These are phyloP conservation scores for Pyrenula massariospora DNA, from an alignment of 495 filamentous ascomycete genomes.

Conservation along the genomic window DNA sequence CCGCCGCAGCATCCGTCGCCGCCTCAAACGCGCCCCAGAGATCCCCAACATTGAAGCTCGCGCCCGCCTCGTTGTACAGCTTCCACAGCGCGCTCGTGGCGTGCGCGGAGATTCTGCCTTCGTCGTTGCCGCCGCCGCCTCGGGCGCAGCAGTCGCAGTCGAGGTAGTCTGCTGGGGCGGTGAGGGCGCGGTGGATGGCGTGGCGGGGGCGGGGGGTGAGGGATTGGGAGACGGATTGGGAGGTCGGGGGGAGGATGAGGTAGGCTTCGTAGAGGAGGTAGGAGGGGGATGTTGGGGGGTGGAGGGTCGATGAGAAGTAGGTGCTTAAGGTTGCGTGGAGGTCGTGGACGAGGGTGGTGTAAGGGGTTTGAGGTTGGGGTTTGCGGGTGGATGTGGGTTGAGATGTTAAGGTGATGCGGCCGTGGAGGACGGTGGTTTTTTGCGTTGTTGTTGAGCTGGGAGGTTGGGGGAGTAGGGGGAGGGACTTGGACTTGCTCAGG, in stretches of 20 bases:
- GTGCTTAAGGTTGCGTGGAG: conserved; percentile 43
- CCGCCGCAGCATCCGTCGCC: conserved; percentile 37
- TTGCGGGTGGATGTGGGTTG: conserved; percentile 10
- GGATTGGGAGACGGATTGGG: conserved; percentile 46
- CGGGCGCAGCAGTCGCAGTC: conserved; percentile 54
- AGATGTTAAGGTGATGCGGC: background rate
- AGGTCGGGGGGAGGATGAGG: conserved; percentile 69
- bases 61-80: conserved; percentile 79
- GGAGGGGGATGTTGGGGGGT: conserved; percentile 35
- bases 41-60: conserved; percentile 78
- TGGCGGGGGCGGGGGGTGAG: conserved; percentile 71
- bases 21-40: conserved; percentile 80
- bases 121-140: conserved; percentile 17
- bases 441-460: background rate
- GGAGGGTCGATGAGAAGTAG: conserved; percentile 38
- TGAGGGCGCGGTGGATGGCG: conserved; percentile 70
- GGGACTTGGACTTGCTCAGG: background rate
- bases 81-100: conserved; percentile 83
- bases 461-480: background rate
- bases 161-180: conserved; percentile 76
- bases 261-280: conserved; percentile 71
- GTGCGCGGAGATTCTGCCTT: conserved; percentile 41
- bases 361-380: conserved; percentile 58
- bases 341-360: conserved; percentile 60
- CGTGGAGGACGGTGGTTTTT: background rate